phyloP scores from a whole-genome alignment of 345 rosid genomes.

The Eutrema yunnanense region DNA sequence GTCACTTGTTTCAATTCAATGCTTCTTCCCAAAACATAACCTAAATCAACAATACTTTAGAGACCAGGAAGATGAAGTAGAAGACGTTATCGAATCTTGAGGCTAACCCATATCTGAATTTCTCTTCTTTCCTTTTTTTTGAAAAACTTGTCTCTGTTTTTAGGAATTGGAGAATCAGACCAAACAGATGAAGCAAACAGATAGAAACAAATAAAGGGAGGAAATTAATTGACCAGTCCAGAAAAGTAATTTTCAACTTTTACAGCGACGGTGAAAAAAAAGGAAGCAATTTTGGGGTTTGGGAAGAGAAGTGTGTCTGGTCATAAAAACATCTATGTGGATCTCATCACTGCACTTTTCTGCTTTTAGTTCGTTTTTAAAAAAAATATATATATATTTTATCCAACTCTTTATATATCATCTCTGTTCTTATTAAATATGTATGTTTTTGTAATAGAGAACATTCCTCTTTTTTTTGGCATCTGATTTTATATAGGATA shows the following conservation, averaged over 20 bases:
- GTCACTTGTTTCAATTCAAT: background rate
- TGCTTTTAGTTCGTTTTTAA: too few species aligned
- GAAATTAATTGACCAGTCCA: background rate
- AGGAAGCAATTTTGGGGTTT: too few species aligned
- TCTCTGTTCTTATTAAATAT: too few species aligned
- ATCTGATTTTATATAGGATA: too few species aligned
- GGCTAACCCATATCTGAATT: slow-evolving; percentile 4
- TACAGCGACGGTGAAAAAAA: background rate
- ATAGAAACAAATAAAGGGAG: background rate
- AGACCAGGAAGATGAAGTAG: background rate
- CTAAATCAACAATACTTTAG: background rate
- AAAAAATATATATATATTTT: too few species aligned
- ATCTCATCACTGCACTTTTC: too few species aligned
- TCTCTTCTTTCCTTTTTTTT: background rate
- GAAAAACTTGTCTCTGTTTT: background rate
- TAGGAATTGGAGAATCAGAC: background rate
- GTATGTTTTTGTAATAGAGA: too few species aligned
- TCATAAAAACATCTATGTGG: background rate
- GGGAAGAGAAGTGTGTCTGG: background rate
- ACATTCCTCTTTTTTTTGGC: too few species aligned
- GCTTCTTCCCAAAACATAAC: background rate
- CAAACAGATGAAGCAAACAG: background rate
- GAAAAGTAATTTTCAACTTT: background rate
- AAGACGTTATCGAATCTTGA: background rate
- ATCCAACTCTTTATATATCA: too few species aligned